phyloP scores from a whole-genome alignment of 768 basidiomycete species.

The Lactifluus subvellereus region DNA sequence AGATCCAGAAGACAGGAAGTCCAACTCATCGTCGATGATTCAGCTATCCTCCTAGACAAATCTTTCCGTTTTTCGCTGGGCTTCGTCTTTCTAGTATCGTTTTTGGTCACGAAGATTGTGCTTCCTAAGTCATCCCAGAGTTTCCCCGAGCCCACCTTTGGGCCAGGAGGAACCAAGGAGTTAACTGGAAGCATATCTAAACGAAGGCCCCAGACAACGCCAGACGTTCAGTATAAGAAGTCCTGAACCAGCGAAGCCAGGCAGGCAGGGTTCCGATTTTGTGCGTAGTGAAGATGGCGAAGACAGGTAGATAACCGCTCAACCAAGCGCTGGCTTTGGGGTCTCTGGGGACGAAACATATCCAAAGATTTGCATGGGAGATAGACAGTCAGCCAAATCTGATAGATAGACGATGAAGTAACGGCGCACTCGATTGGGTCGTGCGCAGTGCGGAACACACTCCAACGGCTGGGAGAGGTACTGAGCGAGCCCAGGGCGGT shows the following conservation, averaged over 20 bases:
- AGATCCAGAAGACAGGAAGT: conserved; percentile 17
- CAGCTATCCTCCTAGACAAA: background rate
- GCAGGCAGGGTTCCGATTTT: background rate
- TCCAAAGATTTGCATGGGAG: background rate
- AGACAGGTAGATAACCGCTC: background rate
- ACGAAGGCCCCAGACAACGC: background rate
- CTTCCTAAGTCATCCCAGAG: conserved; percentile 20
- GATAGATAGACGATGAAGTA: background rate
- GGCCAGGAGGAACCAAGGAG: background rate
- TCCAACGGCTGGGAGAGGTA: background rate
- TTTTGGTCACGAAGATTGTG: conserved; percentile 7
- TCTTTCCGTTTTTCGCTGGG: background rate
- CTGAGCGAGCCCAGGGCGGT: background rate
- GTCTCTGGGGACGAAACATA: background rate
- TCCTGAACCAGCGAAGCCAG: background rate
- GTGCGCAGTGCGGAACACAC: background rate
- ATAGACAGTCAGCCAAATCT: background rate
- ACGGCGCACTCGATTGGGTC: conserved; percentile 6
- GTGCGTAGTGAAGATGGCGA: background rate
- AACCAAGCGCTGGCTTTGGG: background rate
- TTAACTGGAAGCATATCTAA: background rate
- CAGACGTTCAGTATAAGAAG: background rate
- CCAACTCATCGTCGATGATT: conserved; percentile 18
- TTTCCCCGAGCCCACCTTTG: conserved; percentile 3
- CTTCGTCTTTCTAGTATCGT: background rate